phyloP scores from a whole-genome alignment of 23 red algal species.

The Gracilaria caudata region DNA sequence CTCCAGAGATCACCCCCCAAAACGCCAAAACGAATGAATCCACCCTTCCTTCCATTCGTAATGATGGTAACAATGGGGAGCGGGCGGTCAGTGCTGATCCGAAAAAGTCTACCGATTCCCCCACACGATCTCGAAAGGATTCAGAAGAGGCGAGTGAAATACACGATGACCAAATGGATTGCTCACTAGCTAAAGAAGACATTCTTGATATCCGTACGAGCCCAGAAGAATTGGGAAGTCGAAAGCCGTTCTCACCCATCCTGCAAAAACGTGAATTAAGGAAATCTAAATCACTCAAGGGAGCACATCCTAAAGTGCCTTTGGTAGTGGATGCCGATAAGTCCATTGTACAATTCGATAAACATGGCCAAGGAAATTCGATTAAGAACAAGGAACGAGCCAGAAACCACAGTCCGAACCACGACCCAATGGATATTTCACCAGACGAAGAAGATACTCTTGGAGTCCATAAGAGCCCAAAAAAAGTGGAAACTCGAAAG shows the following conservation, averaged over 20 bases:
- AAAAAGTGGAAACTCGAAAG: not conserved
- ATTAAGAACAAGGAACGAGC: not conserved
- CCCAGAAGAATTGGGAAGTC: not conserved
- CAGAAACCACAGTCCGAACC: not conserved
- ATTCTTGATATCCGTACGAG: no score
- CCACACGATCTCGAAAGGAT: not conserved
- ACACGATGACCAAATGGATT: not conserved
- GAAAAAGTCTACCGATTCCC: not conserved
- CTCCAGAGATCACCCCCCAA: not conserved
- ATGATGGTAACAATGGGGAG: not conserved
- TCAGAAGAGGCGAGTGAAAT: constrained; percentile 4
- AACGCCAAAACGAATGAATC: not conserved
- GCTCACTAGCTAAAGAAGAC: not conserved
- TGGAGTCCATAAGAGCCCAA: not conserved
- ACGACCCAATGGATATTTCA: not conserved
- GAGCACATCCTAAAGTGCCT: not conserved
- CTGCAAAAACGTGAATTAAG: not conserved
- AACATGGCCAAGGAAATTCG: not conserved
- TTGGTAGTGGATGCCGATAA: not conserved
- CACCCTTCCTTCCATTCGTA: not conserved
- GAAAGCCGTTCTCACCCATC: not conserved
- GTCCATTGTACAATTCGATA: not conserved
- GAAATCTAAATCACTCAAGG: not conserved
- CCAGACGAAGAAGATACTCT: not conserved
- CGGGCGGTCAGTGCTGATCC: not conserved